Evolutionary conservation across 2,329 filamentous ascomycete species (phyloP), one percentile per base, ranked within the genome.

Genomic region (Aspergillus thermomutatus): DNA sequence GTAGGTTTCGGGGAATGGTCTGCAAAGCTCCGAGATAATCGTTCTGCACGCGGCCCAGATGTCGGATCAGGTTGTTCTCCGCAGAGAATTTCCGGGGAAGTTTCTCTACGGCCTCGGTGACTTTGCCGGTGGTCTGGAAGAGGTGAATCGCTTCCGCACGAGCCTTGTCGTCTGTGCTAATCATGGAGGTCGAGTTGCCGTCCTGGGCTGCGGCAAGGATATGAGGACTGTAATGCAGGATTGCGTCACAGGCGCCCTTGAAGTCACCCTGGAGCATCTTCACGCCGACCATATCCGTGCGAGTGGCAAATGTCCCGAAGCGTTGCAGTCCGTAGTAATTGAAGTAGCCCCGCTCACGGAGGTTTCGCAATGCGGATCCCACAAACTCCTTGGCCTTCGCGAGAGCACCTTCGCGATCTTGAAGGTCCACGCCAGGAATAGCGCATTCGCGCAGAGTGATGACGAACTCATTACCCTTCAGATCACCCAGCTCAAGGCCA

Each of bases 241-340:
- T 87, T 21, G 86, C 82, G 53, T 91, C 83, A 54, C 94, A 86
- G 14, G 93, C 93, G 31, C 85, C 89, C 69, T 92, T 83, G 64
- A 92, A 92, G 67, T 96, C 86, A 28, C 85, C 88, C 64, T 90
- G 83, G 0, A 99, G 82, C 69, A 99, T 92, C 71, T 90, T 87
- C 69, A 88, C 85, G 50, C 94, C 94, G 50, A 97, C 80, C 43
- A 87, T 83, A 68, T 97, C 91, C 0, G 94, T 99, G 34, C 92
- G 89, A 11, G 90, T 88, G 27, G 86, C 79, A 73, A 94, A 93
- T 0, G 92, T 93, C 27, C 94, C 94, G 67, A 99, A 99, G 25
- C 94, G 87, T 76, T 99, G 94, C n/a, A 97, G 85, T 8, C 94
- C 94, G 69, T 92, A 99, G 77, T 97, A 99, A 76, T 99, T 99